Base-by-base conservation (phyloP, 345 rosid genomes). In the Salix arbutifolia region DNA sequence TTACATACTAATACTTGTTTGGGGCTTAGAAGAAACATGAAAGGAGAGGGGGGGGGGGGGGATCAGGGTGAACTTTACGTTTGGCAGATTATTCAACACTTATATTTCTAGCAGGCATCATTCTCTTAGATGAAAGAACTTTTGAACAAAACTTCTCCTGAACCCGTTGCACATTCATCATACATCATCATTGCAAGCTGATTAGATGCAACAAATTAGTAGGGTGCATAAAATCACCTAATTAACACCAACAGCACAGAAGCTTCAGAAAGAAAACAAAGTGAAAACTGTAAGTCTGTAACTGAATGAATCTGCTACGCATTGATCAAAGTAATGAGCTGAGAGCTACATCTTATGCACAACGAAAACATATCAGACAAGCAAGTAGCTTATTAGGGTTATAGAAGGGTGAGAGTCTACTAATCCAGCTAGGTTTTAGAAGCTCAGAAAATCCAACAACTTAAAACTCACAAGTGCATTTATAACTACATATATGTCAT, bases 171-270 rank as follows among this genome's bases (percentile, higher is more conserved):
- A 67, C 42, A 83, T 64, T 82, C 87, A 80, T 86, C 89, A 86
- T 74, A 67, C 82, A 90, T 90, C 90, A 79, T 83, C 81, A 67
- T 69, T 81, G 83, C 79, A 82, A 77, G 85, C 88, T 84, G 82
- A 78, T 72, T 78, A 72, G 73, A 79, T 72, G 75, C 73, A 73
- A 65, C 56, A 77, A 67, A 76, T 64, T 69, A 82, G 72, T 35
- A 52, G 50, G 69, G 61, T 60, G 38, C 71, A 10, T 28, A 33
- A 21, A 23, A 40, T 65, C 16, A 52, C 33, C 17, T 33, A 11
- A 53, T 52, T 38, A 38, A 14, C 56, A 69, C 53, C 18, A 65
- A 52, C 70, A 66, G n/a, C 3, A 60, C 3, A 67, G 33, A 52
- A 65, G 28, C 40, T 26, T 69, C 60, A 23, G 11, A 62, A 28